These are phyloP conservation scores for Pueraria montana DNA, from an alignment of 306 rosid species.

Conservation along the genomic window DNA sequence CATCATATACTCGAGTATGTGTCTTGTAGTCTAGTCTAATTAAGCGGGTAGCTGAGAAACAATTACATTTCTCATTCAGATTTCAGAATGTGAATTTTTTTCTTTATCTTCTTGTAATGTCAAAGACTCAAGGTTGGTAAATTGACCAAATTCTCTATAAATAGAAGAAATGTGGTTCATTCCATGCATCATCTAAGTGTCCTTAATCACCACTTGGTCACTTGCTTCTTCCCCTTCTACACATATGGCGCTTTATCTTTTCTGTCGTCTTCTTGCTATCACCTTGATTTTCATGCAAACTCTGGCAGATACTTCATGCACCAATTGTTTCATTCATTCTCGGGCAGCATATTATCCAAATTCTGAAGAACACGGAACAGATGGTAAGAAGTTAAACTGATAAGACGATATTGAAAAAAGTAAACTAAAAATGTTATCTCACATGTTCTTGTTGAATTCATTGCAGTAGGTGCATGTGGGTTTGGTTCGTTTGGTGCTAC, in stretches of 20 bases:
- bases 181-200: conserved; percentile 43
- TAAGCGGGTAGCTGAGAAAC: conserved; percentile 38
- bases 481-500: conserved; percentile 87
- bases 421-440: conserved; percentile 6
- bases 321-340: conserved; percentile 67
- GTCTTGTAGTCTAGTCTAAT: conserved; percentile 26
- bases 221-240: neutral
- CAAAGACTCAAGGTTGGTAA: conserved; percentile 59
- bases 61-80: conserved; percentile 19
- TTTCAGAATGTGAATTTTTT: conserved; percentile 18
- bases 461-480: conserved; percentile 75
- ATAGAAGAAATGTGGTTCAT: conserved; percentile 41
- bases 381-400: conserved; percentile 54
- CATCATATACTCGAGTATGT: neutral
- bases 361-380: conserved; percentile 76
- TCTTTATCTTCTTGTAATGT: conserved; percentile 20
- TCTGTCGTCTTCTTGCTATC: conserved; percentile 44
- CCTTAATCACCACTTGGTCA: conserved; percentile 31
- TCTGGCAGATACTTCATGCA: conserved; percentile 59
- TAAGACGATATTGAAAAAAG: neutral
- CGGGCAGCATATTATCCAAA: conserved; percentile 80
- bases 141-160: conserved; percentile 55
- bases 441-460: conserved; percentile 1
- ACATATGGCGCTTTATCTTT: conserved; percentile 60
- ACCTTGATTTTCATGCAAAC: conserved; percentile 61